phyloP scores from a whole-genome alignment of 2,329 filamentous ascomycete genomes.

The Magnaporthiopsis incrustans region DNA sequence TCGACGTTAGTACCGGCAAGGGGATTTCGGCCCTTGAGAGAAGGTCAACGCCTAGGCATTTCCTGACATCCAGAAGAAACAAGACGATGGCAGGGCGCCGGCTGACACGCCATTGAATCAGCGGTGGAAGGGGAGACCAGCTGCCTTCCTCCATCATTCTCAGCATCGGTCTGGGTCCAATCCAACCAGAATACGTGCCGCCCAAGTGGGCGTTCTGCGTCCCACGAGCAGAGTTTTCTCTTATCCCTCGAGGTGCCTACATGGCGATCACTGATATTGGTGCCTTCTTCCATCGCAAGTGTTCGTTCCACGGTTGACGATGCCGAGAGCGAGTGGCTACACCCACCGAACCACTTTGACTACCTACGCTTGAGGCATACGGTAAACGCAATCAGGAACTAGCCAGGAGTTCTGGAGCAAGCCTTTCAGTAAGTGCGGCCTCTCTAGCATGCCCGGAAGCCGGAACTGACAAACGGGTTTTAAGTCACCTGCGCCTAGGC shows the following conservation, averaged over 20 bases:
- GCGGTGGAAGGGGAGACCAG: slow-evolving; percentile 28
- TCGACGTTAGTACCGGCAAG: slow-evolving; percentile 53
- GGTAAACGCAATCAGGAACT: slow-evolving; percentile 44
- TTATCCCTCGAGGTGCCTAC: no score
- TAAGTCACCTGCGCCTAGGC: slow-evolving; percentile 25
- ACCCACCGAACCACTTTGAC: slow-evolving; percentile 44
- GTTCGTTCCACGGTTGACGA: slow-evolving; percentile 56
- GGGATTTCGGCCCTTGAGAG: slow-evolving; percentile 52
- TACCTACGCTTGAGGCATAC: slow-evolving; percentile 42
- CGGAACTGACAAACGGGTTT: no score
- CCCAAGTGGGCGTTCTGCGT: slow-evolving; percentile 32
- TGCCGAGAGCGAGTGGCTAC: slow-evolving; percentile 42
- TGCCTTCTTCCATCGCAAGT: slow-evolving; percentile 1
- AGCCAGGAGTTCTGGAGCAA: slow-evolving; percentile 39
- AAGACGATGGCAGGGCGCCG: no score
- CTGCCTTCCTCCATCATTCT: slow-evolving; percentile 32
- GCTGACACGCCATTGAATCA: no score
- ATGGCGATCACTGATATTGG: no score
- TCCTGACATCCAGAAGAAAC: no score
- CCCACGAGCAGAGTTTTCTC: neutral
- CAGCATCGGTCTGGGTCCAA: slow-evolving; percentile 36
- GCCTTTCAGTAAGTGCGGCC: slow-evolving; percentile 32
- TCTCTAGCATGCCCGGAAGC: no score
- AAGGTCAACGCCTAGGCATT: slow-evolving; percentile 1
- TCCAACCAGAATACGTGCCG: slow-evolving; percentile 43